A percentile compares a stretch with the other conserved stretches of the same genome.
phyloP scores from a whole-genome alignment of 2,329 filamentous ascomycete species.

The Uncinocarpus reesii region DNA sequence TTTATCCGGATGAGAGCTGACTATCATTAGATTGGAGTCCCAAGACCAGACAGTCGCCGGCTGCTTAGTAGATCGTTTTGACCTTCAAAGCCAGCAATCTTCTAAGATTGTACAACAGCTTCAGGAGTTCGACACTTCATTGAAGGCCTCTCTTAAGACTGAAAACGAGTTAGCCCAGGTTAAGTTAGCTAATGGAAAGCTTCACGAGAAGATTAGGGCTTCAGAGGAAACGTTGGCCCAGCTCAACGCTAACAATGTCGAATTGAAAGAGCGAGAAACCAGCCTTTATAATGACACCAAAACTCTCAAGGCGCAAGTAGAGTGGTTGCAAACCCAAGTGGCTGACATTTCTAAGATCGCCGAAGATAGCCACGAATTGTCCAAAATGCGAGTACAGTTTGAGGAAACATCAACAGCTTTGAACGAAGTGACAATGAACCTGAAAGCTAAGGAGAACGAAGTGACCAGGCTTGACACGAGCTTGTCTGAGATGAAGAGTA shows the following conservation, averaged over 20 bases:
- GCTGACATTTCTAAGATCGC: constrained; percentile 9
- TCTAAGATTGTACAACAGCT: constrained; percentile 17
- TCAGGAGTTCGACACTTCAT: constrained; percentile 5
- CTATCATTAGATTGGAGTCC: constrained; percentile 20
- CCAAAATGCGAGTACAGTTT: constrained; percentile 22
- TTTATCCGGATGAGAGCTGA: neutral
- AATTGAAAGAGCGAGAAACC: constrained; percentile 16
- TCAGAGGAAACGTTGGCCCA: constrained; percentile 18
- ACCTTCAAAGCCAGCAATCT: constrained; percentile 14
- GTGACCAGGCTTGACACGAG: constrained; percentile 17
- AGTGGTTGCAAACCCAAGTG: constrained; percentile 19
- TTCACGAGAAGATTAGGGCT: constrained; percentile 19
- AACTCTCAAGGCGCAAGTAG: constrained; percentile 21
- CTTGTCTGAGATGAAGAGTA: constrained; percentile 18
- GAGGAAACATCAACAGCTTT: constrained; percentile 20
- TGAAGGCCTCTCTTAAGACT: constrained; percentile 13
- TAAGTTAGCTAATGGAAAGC: constrained; percentile 15
- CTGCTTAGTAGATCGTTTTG: constrained; percentile 17
- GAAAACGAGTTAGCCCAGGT: constrained; percentile 20
- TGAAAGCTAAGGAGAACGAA: constrained; percentile 19
- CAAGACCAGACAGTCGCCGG: constrained; percentile 16
- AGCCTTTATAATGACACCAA: constrained; percentile 25
- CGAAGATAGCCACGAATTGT: constrained; percentile 19
- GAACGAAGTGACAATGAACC: constrained; percentile 14
- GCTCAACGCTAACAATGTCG: constrained; percentile 4